A percentile compares a stretch with the other conserved stretches of the same genome.
Evolutionary conservation across 768 basidiomycete species (phyloP).

Genomic region (Inosperma sp.): DNA sequence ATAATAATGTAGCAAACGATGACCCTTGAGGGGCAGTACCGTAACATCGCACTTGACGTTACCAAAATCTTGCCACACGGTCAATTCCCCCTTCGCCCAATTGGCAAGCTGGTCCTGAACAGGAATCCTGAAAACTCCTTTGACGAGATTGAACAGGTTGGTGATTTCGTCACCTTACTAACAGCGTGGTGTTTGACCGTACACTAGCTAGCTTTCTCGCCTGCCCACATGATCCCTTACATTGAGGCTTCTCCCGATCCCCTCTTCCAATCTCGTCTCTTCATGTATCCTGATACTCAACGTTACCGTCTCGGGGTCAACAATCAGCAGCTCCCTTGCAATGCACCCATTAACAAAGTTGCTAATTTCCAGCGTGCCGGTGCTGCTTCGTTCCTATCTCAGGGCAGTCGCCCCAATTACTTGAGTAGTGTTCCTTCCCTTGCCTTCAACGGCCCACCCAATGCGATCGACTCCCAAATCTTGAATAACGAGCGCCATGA

Average conservation of each 20-base stretch:
- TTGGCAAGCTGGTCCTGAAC: constrained; percentile 82
- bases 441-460: constrained; percentile 21
- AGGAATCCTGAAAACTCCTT: constrained; percentile 86
- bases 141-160: constrained; percentile 89
- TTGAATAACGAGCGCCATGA: too few relatives aligned
- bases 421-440: constrained; percentile 73
- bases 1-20: constrained; percentile 68
- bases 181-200: constrained; percentile 10
- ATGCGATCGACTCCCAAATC: too few relatives aligned
- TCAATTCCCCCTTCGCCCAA: constrained; percentile 80
- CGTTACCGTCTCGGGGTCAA: constrained; percentile 78
- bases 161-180: constrained; percentile 14
- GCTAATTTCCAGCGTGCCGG: constrained; percentile 95
- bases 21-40: constrained; percentile 83
- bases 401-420: constrained; percentile 86
- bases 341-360: constrained; percentile 66
- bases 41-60: constrained; percentile 86
- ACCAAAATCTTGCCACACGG: constrained; percentile 91
- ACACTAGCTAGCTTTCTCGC: constrained; percentile 71
- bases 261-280: constrained; percentile 89
- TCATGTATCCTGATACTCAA: constrained; percentile 91
- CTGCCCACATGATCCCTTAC: constrained; percentile 83
- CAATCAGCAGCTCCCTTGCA: constrained; percentile 86
- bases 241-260: constrained; percentile 90
- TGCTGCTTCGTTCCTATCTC: constrained; percentile 59